Evolutionary conservation across 2,329 filamentous ascomycete genomes (phyloP), one percentile per base, ranked within the genome.

Genomic region (Xenoacremonium recifei): DNA sequence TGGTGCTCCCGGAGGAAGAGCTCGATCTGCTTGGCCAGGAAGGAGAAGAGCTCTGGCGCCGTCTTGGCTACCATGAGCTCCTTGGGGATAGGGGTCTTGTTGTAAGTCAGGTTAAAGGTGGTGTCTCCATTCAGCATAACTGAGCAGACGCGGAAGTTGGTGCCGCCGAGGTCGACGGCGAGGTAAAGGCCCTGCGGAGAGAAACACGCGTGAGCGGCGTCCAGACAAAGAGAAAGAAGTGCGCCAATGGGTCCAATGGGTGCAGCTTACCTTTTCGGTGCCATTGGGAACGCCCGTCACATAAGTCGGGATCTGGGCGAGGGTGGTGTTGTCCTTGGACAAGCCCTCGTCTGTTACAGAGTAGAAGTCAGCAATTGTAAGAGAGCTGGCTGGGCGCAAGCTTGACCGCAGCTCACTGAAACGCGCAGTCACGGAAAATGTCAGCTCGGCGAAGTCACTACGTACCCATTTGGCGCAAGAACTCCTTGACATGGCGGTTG

Each of bases 71-170:
- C 79, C 93, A 97, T 97, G 61, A 97, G 76, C 53, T 92, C 80
- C 53, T 82, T 85, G 6, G 93, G 93, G 44, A 99, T 95, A 48
- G 90, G 80, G 43, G 95, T 87, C 71, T 97, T 97, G 69, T 82
- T 89, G 72, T 89, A 95, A 39, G 87, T 95, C 57, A 97, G 80
- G 67, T 88, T 89, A 75, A 96, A 97, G 43, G 90, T 96, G 57
- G 86, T 91, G 71, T 97, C 89, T 60, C 93, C 93, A 63, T 96
- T 91, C 47, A 99, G 77, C 56, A 88, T 80, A 60, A 99, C 87
- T 32, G 92, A 96, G 73, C 93, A 99, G 60, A 99, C 93, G 57
- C 93, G 87, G 70, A 97, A 96, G 72, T 99, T 99, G 51, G 93
- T 99, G 58, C 93, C 93, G 49, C 93, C 93, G n/a, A 99, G 79